Base-by-base conservation (phyloP, 768 basidiomycete genomes). In the Leccinellum luteum region DNA sequence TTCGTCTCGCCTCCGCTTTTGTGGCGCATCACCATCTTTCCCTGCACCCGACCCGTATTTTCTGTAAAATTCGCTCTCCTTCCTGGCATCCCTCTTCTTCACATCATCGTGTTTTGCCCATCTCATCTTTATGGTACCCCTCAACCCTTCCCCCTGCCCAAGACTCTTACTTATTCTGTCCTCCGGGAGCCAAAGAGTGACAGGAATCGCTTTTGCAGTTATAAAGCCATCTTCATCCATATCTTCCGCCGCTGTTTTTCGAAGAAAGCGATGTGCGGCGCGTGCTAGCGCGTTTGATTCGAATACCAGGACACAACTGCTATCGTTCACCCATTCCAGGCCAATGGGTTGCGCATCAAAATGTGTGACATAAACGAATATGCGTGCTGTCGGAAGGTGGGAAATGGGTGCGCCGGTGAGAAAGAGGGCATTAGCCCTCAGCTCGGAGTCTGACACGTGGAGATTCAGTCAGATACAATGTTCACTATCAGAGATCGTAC, bases 301-400 rank as follows among this genome's bases (percentile, higher is more conserved):
- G 67, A 91, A 94, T 44, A 94, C 87, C 51, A 93, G 76, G 4
- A 94, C 80, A 63, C 90, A 92, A 25, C 88, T 91, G 23, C 76
- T 86, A 73, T 94, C 92, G 69, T 92, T 85, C 19, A 94, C 80
- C 92, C 92, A 94, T 74, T 94, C 92, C 8, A 94, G 75, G 8
- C 81, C 91, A 60, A 90, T 79, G 0, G 91, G 91, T 19, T 81
- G 77, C 1, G 85, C 79, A 48, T 89, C 86, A 65, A 89, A 91
- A 63, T 92, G 87, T 2, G 85, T 87, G 31, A 86, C 85, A 64
- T 93, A 94, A 0, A 87, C 90, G 66, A 93, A 93, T 53, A 94
- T 79, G 38, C 87, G 81, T 3, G 83, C 77, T 3, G 92, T 94
- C 23, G 89, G 84, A 9, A 94, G 80, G 63, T 86, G 81, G 4